phyloP scores from a whole-genome alignment of 345 rosid species.

The Sisymbrium irio region DNA sequence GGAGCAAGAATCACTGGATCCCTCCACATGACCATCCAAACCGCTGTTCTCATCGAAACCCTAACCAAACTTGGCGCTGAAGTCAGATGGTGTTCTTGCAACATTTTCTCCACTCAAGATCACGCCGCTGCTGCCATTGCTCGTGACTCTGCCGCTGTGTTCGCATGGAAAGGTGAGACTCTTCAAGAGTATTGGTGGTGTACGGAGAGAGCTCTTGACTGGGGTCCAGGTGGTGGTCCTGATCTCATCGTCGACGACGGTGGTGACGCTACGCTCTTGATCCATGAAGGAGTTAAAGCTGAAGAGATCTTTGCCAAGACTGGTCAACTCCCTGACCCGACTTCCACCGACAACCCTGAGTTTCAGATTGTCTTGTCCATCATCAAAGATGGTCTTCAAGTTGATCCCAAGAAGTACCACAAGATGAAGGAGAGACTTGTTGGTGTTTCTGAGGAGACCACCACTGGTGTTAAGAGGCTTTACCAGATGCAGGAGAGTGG shows the following conservation, averaged over 20 bases:
- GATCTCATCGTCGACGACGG: slow-evolving; percentile 91
- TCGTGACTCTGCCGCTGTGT: slow-evolving; percentile 84
- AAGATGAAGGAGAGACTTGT: slow-evolving; percentile 78
- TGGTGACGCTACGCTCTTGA: slow-evolving; percentile 89
- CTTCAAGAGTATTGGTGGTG: slow-evolving; percentile 99
- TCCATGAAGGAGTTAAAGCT: slow-evolving; percentile 93
- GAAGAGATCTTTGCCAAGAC: slow-evolving; percentile 71
- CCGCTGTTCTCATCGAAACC: slow-evolving; percentile 89
- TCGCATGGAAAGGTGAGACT: slow-evolving; percentile 98
- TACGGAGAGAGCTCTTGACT: slow-evolving; percentile 88
- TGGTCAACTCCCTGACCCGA: slow-evolving; percentile 68
- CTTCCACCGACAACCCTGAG: slow-evolving; percentile 52
- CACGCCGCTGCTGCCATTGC: slow-evolving; percentile 96
- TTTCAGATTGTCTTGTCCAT: slow-evolving; percentile 60
- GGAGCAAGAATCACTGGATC: slow-evolving; percentile 90
- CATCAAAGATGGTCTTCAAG: slow-evolving; percentile 56
- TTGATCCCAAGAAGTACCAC: slow-evolving; percentile 63
- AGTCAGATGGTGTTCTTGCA: slow-evolving; percentile 98
- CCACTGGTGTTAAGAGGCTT: slow-evolving; percentile 82
- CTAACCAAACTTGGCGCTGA: slow-evolving; percentile 80
- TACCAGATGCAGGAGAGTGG: slow-evolving; percentile 71
- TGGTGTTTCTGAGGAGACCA: slow-evolving; percentile 85
- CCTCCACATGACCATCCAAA: slow-evolving; percentile 95
- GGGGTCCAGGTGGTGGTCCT: slow-evolving; percentile 91
- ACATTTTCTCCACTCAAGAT: slow-evolving; percentile 94